Percentiles rank a stretch among this genome's conserved stretches.
phyloP scores from a whole-genome alignment of 495 filamentous ascomycete species.

The Diplogelasinospora grovesii region DNA sequence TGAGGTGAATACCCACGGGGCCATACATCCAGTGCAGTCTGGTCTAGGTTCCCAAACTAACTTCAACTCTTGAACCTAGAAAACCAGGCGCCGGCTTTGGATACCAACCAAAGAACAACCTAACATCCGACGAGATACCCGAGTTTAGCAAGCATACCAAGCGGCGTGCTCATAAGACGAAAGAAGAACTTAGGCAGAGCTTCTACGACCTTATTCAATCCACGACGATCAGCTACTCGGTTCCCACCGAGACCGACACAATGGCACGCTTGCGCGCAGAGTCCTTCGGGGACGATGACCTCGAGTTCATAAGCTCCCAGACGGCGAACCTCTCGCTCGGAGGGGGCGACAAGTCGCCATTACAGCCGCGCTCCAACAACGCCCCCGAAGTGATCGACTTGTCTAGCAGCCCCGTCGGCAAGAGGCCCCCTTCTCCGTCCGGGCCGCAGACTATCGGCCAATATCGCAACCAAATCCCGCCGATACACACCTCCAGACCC shows the following conservation, averaged over 20 bases:
- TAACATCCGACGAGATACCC: constrained; percentile 20
- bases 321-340: constrained; percentile 25
- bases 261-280: constrained; percentile 19
- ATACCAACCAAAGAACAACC: constrained; percentile 31
- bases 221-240: constrained; percentile 19
- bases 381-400: constrained; percentile 16
- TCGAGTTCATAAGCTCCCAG: constrained; percentile 28
- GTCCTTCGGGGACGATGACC: constrained; percentile 32
- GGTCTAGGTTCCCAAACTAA: background rate
- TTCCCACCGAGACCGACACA: background rate
- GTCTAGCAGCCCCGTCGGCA: constrained; percentile 18
- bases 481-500: constrained; percentile 11
- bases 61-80: constrained; percentile 15
- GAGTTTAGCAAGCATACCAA: constrained; percentile 10
- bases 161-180: constrained; percentile 5
- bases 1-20: constrained; percentile 14
- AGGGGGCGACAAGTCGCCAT: constrained; percentile 8
- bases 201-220: constrained; percentile 21
- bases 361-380: constrained; percentile 3
- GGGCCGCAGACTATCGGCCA: constrained; percentile 28
- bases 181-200: constrained; percentile 17
- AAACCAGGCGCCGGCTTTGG: constrained; percentile 29
- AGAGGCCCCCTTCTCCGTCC: too few species aligned
- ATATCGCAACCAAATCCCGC: constrained; percentile 21
- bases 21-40: too few species aligned